A percentile compares a stretch with the other conserved stretches of the same genome.
Evolutionary conservation across 768 basidiomycete species (phyloP).

Genomic region (Termitomyces sp.): DNA sequence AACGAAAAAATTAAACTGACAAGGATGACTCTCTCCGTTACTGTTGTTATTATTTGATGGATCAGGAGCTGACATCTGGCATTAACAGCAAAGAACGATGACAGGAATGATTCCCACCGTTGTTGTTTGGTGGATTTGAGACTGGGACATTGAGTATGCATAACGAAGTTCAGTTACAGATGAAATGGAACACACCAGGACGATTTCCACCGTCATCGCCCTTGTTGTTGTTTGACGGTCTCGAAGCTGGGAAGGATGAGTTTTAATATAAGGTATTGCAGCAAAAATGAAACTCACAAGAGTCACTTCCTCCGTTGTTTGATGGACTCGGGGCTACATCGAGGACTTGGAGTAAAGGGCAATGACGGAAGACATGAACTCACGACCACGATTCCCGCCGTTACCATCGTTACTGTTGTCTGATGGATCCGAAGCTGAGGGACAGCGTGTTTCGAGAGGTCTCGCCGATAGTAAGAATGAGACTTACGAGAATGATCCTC

Average conservation of each 20-base stretch:
- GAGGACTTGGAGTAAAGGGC: background rate
- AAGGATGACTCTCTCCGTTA: background rate
- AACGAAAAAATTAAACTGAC: background rate
- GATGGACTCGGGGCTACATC: background rate
- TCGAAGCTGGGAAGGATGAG: background rate
- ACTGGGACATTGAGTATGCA: background rate
- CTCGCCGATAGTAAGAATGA: too few relatives aligned
- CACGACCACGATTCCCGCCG: background rate
- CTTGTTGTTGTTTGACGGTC: background rate
- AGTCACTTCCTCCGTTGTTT: background rate
- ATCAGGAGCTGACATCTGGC: background rate
- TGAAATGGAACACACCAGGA: background rate
- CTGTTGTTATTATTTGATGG: background rate
- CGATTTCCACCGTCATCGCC: background rate
- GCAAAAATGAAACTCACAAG: background rate
- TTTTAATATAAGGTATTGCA: background rate
- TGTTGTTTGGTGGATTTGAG: background rate
- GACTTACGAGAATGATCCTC: background rate
- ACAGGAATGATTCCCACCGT: background rate
- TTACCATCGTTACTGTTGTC: background rate
- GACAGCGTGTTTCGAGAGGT: too few relatives aligned
- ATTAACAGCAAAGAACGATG: too few relatives aligned
- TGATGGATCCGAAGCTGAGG: too few relatives aligned
- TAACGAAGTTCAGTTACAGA: background rate
- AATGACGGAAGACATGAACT: background rate